Conservation (phyloP, 306 rosid genomes). For the Ormosia semicastrata region DNA sequence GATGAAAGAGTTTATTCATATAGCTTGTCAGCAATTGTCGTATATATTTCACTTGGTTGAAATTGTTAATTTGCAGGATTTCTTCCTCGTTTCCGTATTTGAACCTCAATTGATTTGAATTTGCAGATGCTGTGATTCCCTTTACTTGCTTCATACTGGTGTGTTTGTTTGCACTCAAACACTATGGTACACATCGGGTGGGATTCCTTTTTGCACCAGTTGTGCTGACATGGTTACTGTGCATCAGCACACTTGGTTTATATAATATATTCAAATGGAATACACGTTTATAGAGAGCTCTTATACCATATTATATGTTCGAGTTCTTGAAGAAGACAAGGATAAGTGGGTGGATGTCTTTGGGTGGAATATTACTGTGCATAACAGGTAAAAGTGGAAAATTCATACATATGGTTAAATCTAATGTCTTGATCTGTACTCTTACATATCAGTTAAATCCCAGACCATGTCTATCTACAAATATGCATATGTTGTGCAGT, state of each 20-base stretch:
- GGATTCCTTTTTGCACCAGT: constrained; percentile 70
- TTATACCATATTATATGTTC: constrained; percentile 97
- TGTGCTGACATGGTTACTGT: constrained; percentile 84
- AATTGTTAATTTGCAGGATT: constrained; percentile 1
- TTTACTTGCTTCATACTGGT: constrained; percentile 66
- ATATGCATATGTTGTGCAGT: not conserved
- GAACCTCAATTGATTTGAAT: constrained; percentile 4
- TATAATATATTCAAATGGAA: constrained; percentile 83
- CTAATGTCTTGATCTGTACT: not conserved
- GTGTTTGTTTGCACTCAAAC: constrained; percentile 75
- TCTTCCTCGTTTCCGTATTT: not conserved
- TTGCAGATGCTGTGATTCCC: constrained; percentile 72
- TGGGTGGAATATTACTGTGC: constrained; percentile 93
- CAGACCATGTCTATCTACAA: not conserved
- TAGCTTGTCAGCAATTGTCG: too few relatives aligned
- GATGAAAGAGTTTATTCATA: not conserved
- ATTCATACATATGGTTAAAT: not conserved
- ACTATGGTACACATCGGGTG: constrained; percentile 71
- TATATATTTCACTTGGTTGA: too few relatives aligned
- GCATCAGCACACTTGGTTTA: constrained; percentile 90
- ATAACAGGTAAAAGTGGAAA: constrained; percentile 69
- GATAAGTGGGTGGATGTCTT: constrained; percentile 93
- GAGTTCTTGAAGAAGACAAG: constrained; percentile 92
- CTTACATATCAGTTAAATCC: constrained; percentile 21
- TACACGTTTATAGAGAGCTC: constrained; percentile 69